Evolutionary conservation across 2,329 filamentous ascomycete genomes (phyloP).

Genomic region (Fusarium albosuccineum): DNA sequence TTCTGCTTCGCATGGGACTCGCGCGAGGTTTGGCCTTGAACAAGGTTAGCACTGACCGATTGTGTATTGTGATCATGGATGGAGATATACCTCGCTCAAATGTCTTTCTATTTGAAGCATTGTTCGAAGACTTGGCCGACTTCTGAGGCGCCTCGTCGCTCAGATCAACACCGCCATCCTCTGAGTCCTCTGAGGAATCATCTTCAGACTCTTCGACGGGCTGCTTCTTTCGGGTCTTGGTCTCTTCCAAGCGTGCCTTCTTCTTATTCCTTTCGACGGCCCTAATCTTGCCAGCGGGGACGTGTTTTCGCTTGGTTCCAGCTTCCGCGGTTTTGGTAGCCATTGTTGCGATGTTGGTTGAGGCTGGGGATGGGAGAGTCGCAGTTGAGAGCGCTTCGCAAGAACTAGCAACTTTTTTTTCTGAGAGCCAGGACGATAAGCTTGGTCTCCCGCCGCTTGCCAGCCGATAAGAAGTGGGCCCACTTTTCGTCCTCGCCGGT

Average conservation of each 20-base stretch:
- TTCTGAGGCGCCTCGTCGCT: slow-evolving; percentile 56
- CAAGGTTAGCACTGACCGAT: slow-evolving; percentile 17
- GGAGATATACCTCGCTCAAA: slow-evolving; percentile 58
- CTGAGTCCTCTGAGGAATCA: slow-evolving; percentile 64
- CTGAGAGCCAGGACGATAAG: slow-evolving; percentile 35
- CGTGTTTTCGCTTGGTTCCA: slow-evolving; percentile 70
- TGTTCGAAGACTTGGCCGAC: slow-evolving; percentile 48
- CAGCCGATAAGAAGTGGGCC: slow-evolving; percentile 30
- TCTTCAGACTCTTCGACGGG: slow-evolving; percentile 58
- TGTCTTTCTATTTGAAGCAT: slow-evolving; percentile 52
- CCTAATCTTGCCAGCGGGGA: slow-evolving; percentile 58
- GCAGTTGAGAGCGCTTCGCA: slow-evolving; percentile 27
- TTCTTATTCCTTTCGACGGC: slow-evolving; percentile 57
- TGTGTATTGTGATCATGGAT: background rate
- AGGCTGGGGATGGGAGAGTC: slow-evolving; percentile 37
- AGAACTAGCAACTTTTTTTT: slow-evolving; percentile 43
- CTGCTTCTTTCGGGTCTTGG: slow-evolving; percentile 48
- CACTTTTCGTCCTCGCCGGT: slow-evolving; percentile 4
- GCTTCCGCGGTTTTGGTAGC: slow-evolving; percentile 61
- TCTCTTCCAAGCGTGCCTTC: slow-evolving; percentile 62
- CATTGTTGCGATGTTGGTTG: slow-evolving; percentile 53
- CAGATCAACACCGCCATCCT: slow-evolving; percentile 66
- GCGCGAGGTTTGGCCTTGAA: slow-evolving; percentile 73
- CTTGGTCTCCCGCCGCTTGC: slow-evolving; percentile 16
- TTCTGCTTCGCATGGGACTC: slow-evolving; percentile 97